A percentile compares a stretch with the other conserved stretches of the same genome.
These are phyloP conservation scores for Haplosporangium sp. DNA, from an alignment of 371 early-diverging fungal species.

Conservation along the genomic window DNA sequence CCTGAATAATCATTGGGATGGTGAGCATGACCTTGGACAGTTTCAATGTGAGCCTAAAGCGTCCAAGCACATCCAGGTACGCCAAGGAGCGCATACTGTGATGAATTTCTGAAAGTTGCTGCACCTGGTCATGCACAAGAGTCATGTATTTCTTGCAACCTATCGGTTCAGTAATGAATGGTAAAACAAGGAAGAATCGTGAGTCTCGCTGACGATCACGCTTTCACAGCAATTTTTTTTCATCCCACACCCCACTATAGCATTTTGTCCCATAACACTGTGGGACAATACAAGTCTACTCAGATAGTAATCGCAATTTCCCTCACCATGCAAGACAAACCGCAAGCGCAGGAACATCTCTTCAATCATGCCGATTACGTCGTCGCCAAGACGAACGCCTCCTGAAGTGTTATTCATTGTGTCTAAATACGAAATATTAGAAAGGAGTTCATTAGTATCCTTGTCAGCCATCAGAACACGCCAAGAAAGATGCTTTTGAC, in stretches of 20 bases:
- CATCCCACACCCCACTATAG: no score
- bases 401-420: slow-evolving; percentile 41
- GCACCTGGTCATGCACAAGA: slow-evolving; percentile 68
- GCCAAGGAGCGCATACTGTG: slow-evolving; percentile 66
- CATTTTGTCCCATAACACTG: neutral
- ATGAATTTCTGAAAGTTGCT: slow-evolving; percentile 70
- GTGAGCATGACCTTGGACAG: slow-evolving; percentile 66
- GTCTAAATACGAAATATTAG: slow-evolving; percentile 11
- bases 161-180: slow-evolving; percentile 8
- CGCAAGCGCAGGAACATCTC: slow-evolving; percentile 67
- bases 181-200: neutral
- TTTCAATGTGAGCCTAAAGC: slow-evolving; percentile 67
- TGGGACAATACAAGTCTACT: neutral
- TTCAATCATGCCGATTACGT: slow-evolving; percentile 69
- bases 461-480: neutral
- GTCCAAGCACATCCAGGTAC: slow-evolving; percentile 68
- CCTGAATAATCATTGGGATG: slow-evolving; percentile 70
- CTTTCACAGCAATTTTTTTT: neutral
- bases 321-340: slow-evolving; percentile 66
- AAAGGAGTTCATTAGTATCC: neutral
- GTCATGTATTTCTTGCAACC: slow-evolving; percentile 73
- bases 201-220: neutral
- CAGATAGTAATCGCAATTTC: neutral
- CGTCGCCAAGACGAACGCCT: slow-evolving; percentile 70
- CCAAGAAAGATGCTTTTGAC: neutral